Conservation (phyloP, 2,329 filamentous ascomycete genomes). For the Colletotrichum simmondsii region DNA sequence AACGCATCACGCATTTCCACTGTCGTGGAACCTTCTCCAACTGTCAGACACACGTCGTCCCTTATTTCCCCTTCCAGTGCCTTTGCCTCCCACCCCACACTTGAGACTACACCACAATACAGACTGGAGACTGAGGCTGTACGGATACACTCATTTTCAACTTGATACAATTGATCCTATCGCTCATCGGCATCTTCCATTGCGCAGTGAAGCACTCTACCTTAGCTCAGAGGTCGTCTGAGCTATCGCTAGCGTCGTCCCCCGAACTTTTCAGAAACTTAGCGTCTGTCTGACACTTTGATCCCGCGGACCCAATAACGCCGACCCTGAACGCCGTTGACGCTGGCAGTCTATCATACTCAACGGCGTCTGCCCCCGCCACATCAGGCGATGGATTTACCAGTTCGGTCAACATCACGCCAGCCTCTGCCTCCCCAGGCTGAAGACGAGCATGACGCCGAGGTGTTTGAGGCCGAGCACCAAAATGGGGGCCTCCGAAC, state of each 20-base stretch:
- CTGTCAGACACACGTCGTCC: conserved; percentile 19
- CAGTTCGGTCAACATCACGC: neutral
- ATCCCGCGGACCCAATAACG: neutral
- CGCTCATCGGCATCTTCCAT: neutral
- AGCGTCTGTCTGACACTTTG: conserved; percentile 10
- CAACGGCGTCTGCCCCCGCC: neutral
- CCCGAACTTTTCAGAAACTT: conserved; percentile 1
- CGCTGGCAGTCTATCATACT: neutral
- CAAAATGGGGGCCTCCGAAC: neutral
- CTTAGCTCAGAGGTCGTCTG: neutral
- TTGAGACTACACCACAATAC: neutral
- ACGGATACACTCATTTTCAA: neutral
- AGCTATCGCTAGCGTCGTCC: neutral
- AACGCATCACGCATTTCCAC: neutral
- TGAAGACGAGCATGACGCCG: neutral
- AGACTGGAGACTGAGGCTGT: neutral
- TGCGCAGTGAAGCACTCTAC: neutral
- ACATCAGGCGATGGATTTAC: neutral
- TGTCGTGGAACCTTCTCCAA: neutral
- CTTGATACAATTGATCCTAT: neutral
- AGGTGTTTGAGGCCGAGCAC: neutral
- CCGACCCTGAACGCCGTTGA: neutral
- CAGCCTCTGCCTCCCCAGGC: neutral
- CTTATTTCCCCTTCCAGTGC: neutral
- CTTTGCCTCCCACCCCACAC: neutral